phyloP scores from a whole-genome alignment of 2,329 filamentous ascomycete species.

The Pleomassaria siparia region DNA sequence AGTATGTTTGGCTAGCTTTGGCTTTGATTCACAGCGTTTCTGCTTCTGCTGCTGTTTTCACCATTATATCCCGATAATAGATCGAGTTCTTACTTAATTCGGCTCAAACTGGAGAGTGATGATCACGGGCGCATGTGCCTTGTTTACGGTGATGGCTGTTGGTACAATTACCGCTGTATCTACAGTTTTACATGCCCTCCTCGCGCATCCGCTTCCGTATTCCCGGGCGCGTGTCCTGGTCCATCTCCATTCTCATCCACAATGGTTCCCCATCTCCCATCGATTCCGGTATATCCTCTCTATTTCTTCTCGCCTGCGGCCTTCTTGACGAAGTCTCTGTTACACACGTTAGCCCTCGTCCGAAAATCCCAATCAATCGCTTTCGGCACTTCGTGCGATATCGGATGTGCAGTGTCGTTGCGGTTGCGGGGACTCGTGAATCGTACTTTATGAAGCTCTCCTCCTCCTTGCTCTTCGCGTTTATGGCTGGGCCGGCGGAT shows the following conservation, averaged over 20 bases:
- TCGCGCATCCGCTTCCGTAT: constrained; percentile 8
- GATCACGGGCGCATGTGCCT: neutral
- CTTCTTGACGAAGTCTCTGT: constrained; percentile 43
- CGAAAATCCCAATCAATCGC: neutral
- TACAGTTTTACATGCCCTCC: constrained; percentile 28
- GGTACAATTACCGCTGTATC: constrained; percentile 37
- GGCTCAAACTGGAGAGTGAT: too few species aligned
- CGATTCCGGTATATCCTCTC: neutral
- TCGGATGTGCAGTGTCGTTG: too few species aligned
- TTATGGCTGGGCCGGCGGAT: constrained; percentile 57
- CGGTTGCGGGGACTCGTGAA: neutral
- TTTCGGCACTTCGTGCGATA: neutral
- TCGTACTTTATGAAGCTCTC: constrained; percentile 68
- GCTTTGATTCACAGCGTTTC: neutral
- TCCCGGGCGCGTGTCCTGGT: constrained; percentile 7
- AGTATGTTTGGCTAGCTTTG: neutral
- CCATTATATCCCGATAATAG: too few species aligned
- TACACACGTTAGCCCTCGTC: constrained; percentile 10
- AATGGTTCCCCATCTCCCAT: neutral
- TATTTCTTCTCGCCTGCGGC: constrained; percentile 35
- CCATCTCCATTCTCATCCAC: neutral
- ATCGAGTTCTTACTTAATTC: too few species aligned
- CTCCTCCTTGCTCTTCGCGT: constrained; percentile 67
- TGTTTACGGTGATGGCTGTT: constrained; percentile 17
- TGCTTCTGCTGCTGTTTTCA: neutral